phyloP scores from a whole-genome alignment of 257 asterid genomes.

The Scutellaria baicalensis region DNA sequence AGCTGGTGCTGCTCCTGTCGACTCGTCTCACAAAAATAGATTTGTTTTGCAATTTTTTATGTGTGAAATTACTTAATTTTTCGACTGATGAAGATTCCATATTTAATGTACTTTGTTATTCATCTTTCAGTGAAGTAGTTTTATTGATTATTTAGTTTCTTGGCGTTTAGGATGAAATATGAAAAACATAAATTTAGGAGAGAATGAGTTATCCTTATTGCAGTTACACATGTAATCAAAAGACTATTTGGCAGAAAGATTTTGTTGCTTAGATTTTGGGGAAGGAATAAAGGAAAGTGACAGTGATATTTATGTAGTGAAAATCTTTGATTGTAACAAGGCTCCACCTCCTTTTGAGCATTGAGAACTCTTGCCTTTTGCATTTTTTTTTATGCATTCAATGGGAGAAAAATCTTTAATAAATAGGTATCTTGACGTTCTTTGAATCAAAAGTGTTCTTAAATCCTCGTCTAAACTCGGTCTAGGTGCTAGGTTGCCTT shows the following conservation, averaged over 20 bases:
- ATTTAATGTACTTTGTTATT: too few species aligned
- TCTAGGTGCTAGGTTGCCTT: too few species aligned
- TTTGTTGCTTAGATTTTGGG: not conserved
- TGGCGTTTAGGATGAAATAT: too few species aligned
- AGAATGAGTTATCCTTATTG: not conserved
- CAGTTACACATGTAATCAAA: not conserved
- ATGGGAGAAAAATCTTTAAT: not conserved
- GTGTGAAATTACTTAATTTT: too few species aligned
- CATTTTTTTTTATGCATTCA: not conserved
- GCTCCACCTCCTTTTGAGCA: not conserved
- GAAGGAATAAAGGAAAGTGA: slow-evolving; percentile 5
- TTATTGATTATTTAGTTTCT: too few species aligned
- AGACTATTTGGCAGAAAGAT: not conserved
- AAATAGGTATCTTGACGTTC: not conserved
- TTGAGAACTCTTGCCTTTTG: not conserved
- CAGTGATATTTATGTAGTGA: not conserved
- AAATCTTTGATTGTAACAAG: not conserved
- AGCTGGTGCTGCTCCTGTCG: too few species aligned
- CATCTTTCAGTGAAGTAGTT: too few species aligned
- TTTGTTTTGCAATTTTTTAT: too few species aligned
- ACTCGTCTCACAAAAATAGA: too few species aligned
- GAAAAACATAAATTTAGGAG: not conserved
- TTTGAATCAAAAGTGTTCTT: not conserved
- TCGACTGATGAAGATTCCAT: too few species aligned
- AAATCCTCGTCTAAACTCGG: too few species aligned